phyloP scores from a whole-genome alignment of 83 land plant genomes.

The Picea abies region DNA sequence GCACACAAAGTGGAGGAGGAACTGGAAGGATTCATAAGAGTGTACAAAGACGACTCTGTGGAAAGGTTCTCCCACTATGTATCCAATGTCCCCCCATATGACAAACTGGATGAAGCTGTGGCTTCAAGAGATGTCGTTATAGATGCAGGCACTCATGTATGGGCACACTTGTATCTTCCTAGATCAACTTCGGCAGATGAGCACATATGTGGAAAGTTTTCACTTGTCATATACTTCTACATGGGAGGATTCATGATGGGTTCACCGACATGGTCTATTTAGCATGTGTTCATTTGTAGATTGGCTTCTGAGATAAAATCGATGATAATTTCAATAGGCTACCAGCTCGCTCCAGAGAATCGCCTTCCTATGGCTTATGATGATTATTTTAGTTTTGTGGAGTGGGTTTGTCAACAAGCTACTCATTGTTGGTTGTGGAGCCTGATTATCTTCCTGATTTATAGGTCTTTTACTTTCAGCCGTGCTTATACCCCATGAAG shows the following conservation, averaged over 20 bases:
- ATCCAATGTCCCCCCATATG: slow-evolving; percentile 4
- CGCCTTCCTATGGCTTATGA: slow-evolving; percentile 65
- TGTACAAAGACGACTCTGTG: slow-evolving; percentile 48
- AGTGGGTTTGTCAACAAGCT: slow-evolving; percentile 32
- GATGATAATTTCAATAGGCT: slow-evolving; percentile 46
- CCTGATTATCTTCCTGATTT: too few relatives aligned
- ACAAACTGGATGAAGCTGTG: slow-evolving; percentile 15
- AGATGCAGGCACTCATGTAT: slow-evolving; percentile 30
- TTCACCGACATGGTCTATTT: slow-evolving; percentile 46
- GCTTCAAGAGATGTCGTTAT: slow-evolving; percentile 29
- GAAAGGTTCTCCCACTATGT: slow-evolving; percentile 37
- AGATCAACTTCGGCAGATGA: not conserved
- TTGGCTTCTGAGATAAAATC: slow-evolving; percentile 30
- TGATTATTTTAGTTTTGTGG: slow-evolving; percentile 42
- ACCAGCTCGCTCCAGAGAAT: slow-evolving; percentile 64
- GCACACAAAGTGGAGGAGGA: slow-evolving; percentile 28
- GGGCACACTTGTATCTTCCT: slow-evolving; percentile 62
- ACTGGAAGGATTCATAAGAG: slow-evolving; percentile 45
- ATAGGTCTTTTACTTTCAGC: too few relatives aligned
- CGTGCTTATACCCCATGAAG: too few relatives aligned
- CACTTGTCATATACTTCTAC: slow-evolving; percentile 55
- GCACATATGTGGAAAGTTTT: slow-evolving; percentile 1
- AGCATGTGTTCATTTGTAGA: slow-evolving; percentile 43
- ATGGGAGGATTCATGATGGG: slow-evolving; percentile 61
- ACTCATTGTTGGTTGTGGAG: too few relatives aligned